Evolutionary conservation across 805 yeast genomes (phyloP), one percentile per base, ranked within the genome.

Genomic region (Pichia exigua): DNA sequence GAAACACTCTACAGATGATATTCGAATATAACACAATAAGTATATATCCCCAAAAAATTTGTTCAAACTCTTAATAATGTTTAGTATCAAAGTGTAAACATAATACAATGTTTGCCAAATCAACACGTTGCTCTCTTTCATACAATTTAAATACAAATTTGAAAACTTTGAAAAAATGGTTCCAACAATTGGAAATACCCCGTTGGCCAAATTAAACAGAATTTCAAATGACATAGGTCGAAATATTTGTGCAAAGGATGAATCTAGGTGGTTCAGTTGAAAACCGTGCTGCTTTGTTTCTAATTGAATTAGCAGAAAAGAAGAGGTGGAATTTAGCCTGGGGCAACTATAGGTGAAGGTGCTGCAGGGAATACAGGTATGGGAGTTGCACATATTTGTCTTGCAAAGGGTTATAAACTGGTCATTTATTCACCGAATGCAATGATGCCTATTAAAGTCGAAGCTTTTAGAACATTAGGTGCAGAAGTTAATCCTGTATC

Each of bases 291-390:
- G 96, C 96, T 0, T 71, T 85, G 41, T 88, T 73, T 62, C 74
- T 89, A 54, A 73, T 89, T 50, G 75, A 84, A 60, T 89, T 85
- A 57, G 96, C 96, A 26, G 96, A 90, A 65, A 64, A 67, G n/a
- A 42, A 74, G 73, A 56, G 90, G 90, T 6, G 68, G 76, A 47
- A 73, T 89, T 50, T 66, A 71, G 54, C 79, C 89, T 3, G 95
- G 95, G 20, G 96, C 95, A 38, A 89, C 96, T 1, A 79, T 89
- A 32, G 90, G 89, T 26, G 97, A 89, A 68, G 96, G 96, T 15
- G 88, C 96, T n/a, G 97, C 97, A 4, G 97, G 97, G 43, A 89
- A 89, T 70, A 89, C 97, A 20, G 97, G 96, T 30, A 90, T 89
- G 59, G 96, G 96, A 1, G 72, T 89, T 50, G 97, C 96, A 7